Evolutionary conservation across 2,329 filamentous ascomycete genomes (phyloP).

Genomic region (Fusarium beomiforme): DNA sequence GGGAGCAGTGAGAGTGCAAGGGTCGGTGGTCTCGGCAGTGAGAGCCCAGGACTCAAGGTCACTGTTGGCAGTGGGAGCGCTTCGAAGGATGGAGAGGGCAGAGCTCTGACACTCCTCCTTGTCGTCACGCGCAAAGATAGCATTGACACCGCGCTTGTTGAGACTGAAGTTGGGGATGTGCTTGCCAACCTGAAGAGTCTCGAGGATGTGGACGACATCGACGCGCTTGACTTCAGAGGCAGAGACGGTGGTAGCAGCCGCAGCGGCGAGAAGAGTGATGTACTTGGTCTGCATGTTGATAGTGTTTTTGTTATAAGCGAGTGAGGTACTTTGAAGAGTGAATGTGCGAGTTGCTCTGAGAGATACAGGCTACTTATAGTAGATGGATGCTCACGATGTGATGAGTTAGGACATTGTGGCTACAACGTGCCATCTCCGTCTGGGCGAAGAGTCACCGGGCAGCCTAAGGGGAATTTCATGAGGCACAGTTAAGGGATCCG

Average conservation of each 20-base stretch:
- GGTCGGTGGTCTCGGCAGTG: neutral
- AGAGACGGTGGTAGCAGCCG: conserved; percentile 6
- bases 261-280: conserved; percentile 16
- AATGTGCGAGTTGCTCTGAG: neutral
- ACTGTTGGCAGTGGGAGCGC: neutral
- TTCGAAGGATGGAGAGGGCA: neutral
- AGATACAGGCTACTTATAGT: conserved; percentile 5
- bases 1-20: conserved; percentile 18
- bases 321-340: neutral
- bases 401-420: neutral
- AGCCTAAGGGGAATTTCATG: neutral
- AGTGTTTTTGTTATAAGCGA: neutral
- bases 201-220: conserved; percentile 26
- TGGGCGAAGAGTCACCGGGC: neutral
- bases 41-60: neutral
- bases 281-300: conserved; percentile 14
- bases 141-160: conserved; percentile 25
- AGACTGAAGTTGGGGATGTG: conserved; percentile 10
- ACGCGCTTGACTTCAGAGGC: conserved; percentile 7
- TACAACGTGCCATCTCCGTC: neutral
- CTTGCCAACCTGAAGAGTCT: conserved; percentile 20
- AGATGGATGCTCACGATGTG: neutral
- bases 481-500: conserved; percentile 3
- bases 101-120: conserved; percentile 14
- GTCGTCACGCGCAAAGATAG: conserved; percentile 11